phyloP scores from a whole-genome alignment of 345 rosid genomes.

The Eucalyptus paniculata region DNA sequence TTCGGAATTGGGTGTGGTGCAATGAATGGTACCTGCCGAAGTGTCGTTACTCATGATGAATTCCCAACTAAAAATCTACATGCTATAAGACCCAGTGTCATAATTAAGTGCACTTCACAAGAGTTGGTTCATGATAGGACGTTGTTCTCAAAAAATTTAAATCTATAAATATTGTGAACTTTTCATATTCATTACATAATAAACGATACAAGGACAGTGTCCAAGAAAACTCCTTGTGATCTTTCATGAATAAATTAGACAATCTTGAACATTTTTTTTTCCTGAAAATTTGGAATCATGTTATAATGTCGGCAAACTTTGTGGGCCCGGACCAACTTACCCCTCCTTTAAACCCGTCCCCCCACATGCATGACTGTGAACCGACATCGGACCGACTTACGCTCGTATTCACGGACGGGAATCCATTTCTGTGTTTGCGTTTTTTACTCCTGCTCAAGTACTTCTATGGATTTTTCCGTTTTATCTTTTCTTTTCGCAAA shows the following conservation, averaged over 20 bases:
- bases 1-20: slow-evolving; percentile 59
- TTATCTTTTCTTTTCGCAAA: background rate
- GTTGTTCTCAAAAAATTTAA: background rate
- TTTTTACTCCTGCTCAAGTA: background rate
- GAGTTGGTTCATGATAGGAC: background rate
- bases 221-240: background rate
- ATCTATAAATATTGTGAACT: background rate
- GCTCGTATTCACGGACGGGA: background rate
- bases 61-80: background rate
- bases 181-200: background rate
- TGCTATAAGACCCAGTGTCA: background rate
- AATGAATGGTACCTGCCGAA: slow-evolving; percentile 40
- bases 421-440: background rate
- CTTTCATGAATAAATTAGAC: too few species aligned
- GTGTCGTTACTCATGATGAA: background rate
- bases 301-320: background rate
- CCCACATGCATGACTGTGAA: background rate
- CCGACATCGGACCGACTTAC: background rate
- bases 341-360: background rate
- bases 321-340: background rate
- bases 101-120: background rate
- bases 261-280: too few species aligned
- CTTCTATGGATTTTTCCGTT: background rate
- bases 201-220: background rate
- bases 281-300: background rate